Conservation (phyloP, 352 stramenopile genomes). For the Pythium graminicola region DNA sequence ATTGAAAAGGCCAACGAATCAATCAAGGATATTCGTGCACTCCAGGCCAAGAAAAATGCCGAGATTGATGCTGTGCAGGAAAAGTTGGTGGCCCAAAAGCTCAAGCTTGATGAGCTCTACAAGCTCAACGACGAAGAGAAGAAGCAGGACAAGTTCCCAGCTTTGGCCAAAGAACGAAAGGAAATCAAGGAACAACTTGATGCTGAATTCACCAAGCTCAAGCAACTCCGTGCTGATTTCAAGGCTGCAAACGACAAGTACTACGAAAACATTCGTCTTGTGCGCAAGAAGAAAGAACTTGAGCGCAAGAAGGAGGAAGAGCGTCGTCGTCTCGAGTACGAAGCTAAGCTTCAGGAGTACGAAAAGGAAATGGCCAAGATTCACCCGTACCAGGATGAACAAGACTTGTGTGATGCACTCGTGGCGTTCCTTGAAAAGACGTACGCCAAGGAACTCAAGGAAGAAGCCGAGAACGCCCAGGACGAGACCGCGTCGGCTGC, state of each 20-base stretch:
- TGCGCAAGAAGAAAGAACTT: conserved; percentile 82
- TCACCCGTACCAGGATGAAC: conserved; percentile 95
- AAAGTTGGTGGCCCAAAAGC: conserved; percentile 87
- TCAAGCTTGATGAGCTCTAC: conserved; percentile 84
- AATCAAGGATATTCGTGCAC: conserved; percentile 67
- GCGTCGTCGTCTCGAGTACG: conserved; percentile 78
- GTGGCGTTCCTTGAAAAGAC: conserved; percentile 90
- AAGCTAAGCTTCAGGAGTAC: conserved; percentile 95
- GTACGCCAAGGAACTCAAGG: conserved; percentile 84
- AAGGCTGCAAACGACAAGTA: conserved; percentile 92
- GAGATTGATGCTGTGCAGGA: conserved; percentile 92
- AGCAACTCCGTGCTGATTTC: conserved; percentile 85
- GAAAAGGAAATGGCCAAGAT: conserved; percentile 95
- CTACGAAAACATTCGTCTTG: conserved; percentile 87
- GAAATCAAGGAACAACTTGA: conserved; percentile 90
- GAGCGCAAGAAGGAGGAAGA: conserved; percentile 81
- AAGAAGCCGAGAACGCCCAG: conserved; percentile 32
- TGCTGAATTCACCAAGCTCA: conserved; percentile 82
- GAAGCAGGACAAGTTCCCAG: conserved; percentile 78
- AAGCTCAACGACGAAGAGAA: conserved; percentile 88
- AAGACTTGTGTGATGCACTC: conserved; percentile 93
- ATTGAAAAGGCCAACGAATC: conserved; percentile 77
- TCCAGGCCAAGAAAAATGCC: conserved; percentile 89
- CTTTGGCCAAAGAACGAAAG: conserved; percentile 80
- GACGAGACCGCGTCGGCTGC: conserved; percentile 23